Conservation (phyloP, 257 asterid genomes). For the Vinca minor region DNA sequence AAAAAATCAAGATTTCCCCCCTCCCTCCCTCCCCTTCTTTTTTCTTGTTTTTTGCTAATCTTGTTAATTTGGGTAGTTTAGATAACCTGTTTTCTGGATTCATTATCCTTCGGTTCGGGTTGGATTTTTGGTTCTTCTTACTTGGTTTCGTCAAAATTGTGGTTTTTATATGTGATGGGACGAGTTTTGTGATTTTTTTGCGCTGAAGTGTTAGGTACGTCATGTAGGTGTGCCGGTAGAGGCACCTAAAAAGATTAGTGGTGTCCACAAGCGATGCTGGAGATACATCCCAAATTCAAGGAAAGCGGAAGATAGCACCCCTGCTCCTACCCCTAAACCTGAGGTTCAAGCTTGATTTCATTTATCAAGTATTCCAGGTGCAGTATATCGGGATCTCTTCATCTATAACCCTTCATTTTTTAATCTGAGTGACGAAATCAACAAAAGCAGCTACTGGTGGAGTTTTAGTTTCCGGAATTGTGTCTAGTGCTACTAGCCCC, state of each 20-base stretch:
- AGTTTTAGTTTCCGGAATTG: too few species aligned
- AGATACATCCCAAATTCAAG: constrained; percentile 46
- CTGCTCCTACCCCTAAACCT: constrained; percentile 20
- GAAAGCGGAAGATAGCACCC: constrained; percentile 27
- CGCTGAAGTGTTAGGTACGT: background rate
- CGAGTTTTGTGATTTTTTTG: background rate
- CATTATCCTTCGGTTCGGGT: too few species aligned
- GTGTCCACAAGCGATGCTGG: constrained; percentile 97
- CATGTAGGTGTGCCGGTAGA: constrained; percentile 65
- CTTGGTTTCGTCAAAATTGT: too few species aligned
- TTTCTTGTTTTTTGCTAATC: too few species aligned
- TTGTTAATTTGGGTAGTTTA: too few species aligned
- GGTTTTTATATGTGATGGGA: background rate
- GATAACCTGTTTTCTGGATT: too few species aligned
- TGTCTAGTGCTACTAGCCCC: too few species aligned
- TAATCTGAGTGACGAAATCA: too few species aligned
- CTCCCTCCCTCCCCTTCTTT: too few species aligned
- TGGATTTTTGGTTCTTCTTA: too few species aligned
- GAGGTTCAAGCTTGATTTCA: constrained; percentile 38
- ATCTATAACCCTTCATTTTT: background rate
- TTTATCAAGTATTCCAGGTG: constrained; percentile 4
- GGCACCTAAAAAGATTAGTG: constrained; percentile 93
- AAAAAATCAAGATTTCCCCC: background rate
- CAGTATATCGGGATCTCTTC: background rate
- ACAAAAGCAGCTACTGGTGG: too few species aligned